These are phyloP conservation scores for Podospora anserina DNA, from an alignment of 495 filamentous ascomycete species.

Conservation along the genomic window DNA sequence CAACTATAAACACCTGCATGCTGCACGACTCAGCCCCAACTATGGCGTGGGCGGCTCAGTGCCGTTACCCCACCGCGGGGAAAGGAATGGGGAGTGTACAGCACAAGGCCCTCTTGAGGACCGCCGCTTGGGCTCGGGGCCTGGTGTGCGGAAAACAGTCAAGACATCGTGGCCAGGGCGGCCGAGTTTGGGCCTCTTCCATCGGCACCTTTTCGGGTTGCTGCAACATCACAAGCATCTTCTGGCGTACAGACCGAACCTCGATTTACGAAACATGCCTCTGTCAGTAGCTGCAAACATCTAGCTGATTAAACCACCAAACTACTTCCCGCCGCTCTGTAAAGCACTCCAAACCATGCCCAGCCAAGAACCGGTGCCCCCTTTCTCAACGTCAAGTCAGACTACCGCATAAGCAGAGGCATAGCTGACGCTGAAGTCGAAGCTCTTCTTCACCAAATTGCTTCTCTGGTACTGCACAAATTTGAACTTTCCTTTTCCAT, in stretches of 20 bases:
- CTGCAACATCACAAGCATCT: not conserved
- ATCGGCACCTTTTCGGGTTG: not conserved
- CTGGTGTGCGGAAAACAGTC: not conserved
- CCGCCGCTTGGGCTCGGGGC: not conserved
- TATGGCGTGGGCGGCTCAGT: not conserved
- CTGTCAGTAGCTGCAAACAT: not conserved
- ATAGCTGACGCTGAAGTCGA: constrained; percentile 93
- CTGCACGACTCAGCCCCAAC: too few species aligned
- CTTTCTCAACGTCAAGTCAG: constrained; percentile 20
- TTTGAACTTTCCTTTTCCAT: constrained; percentile 62
- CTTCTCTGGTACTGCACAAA: constrained; percentile 93
- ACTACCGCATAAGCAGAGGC: constrained; percentile 72
- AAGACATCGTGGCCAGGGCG: too few species aligned
- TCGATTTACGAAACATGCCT: constrained; percentile 3
- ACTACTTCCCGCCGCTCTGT: not conserved
- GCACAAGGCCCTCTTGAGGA: not conserved
- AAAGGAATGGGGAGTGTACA: not conserved
- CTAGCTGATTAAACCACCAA: not conserved
- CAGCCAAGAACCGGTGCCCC: too few species aligned
- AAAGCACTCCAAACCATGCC: not conserved
- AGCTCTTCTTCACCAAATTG: constrained; percentile 62
- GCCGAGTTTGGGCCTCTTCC: too few species aligned
- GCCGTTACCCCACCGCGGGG: not conserved
- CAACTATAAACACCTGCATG: too few species aligned
- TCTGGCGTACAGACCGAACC: not conserved